Evolutionary conservation across 1,284 basidiomycete species (phyloP), one percentile per base, ranked within the genome.

Genomic region (Trametes hirsuta): DNA sequence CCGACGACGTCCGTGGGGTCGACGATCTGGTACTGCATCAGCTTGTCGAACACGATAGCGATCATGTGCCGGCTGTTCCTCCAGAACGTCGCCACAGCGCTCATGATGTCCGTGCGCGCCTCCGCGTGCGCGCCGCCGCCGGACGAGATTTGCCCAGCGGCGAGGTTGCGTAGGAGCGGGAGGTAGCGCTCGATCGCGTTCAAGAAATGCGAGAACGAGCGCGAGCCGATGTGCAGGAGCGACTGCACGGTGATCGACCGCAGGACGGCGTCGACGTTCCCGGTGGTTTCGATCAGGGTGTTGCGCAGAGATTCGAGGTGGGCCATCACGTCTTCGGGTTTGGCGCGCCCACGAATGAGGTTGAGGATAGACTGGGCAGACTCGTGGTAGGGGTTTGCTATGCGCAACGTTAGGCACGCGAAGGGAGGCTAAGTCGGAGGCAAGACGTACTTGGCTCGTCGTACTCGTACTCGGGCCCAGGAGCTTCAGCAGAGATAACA

Each of bases 141-240:
- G 2, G 75, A 69, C 11, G 73, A 75, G 30, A 77, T 75, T 18
- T 72, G 71, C 11, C 79, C 79, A 6, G 72, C 66, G 1, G 88
- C 85, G 45, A 98, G 78, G 53, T 83, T 84, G 18, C 95, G 91
- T 8, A 99, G 82, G 0, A 98, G 79, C 11, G 88, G 85, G n/a
- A 98, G 87, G 75, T 99, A 99, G 6, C 94, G 88, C 74, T 99
- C 97, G 63, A 98, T 94, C 6, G 96, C 95, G 74, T 99, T 99
- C 64, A 99, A 85, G 70, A 98, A 91, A 75, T 99, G 97, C 0
- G 96, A 98, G 80, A 99, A 98, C 2, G 95, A 98, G 18, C 97
- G 89, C 10, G 92, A 89, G 50, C 97, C 97, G 56, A 98, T 92
- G 69, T 92, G 87, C 6, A 98, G 83, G 1, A 99, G 83, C 11